These are phyloP conservation scores for Alternaria ethzedia DNA, from an alignment of 2,329 filamentous ascomycete genomes.

Conservation along the genomic window DNA sequence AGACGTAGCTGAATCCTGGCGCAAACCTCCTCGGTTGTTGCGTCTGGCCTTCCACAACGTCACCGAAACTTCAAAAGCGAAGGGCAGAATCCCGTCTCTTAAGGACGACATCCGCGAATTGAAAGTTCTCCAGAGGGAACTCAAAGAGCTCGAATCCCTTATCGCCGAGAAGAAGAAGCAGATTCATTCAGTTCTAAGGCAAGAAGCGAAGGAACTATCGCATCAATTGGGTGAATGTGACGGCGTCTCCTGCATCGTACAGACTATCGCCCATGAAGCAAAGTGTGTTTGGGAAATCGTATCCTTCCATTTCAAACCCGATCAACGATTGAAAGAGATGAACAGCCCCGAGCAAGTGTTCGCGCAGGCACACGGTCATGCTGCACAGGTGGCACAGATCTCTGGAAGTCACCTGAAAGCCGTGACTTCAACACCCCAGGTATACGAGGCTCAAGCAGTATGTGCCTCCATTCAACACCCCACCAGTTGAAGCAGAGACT, in stretches of 20 bases:
- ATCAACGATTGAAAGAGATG: conserved; percentile 28
- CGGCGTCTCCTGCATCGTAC: conserved; percentile 51
- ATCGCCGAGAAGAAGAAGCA: conserved; percentile 45
- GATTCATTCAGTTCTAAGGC: conserved; percentile 40
- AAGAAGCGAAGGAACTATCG: conserved; percentile 42
- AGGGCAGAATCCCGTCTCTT: conserved; percentile 26
- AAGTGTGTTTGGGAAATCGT: conserved; percentile 42
- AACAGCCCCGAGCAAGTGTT: conserved; percentile 31
- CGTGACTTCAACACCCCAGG: conserved; percentile 16
- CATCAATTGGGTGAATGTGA: conserved; percentile 53
- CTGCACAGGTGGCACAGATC: conserved; percentile 24
- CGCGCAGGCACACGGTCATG: conserved; percentile 22
- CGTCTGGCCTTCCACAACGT: conserved; percentile 31
- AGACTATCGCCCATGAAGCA: conserved; percentile 47
- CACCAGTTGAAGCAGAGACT: not conserved
- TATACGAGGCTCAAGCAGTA: conserved; percentile 20
- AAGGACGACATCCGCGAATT: conserved; percentile 53
- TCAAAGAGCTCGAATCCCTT: conserved; percentile 46
- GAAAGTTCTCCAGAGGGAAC: conserved; percentile 47
- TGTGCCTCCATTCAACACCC: not conserved
- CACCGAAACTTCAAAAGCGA: not conserved
- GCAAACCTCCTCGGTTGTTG: conserved; percentile 44
- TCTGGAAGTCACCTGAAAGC: conserved; percentile 22
- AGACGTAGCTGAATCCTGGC: conserved; percentile 44
- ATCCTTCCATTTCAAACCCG: conserved; percentile 37